phyloP scores from a whole-genome alignment of 257 asterid species.

The Euphrasia confusa region DNA sequence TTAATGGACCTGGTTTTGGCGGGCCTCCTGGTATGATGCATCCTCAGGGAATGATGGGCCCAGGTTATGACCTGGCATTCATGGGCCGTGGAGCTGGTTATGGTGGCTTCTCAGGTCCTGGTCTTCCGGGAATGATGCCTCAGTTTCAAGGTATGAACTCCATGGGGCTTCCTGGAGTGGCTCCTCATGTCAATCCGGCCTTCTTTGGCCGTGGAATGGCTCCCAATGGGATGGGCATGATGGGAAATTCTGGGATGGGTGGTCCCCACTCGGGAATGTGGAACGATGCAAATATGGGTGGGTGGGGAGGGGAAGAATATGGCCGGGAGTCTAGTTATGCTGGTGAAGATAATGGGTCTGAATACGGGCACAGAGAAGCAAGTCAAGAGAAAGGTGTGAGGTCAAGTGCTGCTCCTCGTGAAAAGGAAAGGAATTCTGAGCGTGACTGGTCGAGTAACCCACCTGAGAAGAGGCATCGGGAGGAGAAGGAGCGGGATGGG shows the following conservation, averaged over 20 bases:
- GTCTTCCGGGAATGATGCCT: slow-evolving; percentile 67
- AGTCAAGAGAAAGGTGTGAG: slow-evolving; percentile 70
- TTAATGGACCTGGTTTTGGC: slow-evolving; percentile 65
- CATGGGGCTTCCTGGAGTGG: slow-evolving; percentile 95
- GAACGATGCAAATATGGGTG: slow-evolving; percentile 72
- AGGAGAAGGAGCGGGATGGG: slow-evolving; percentile 47
- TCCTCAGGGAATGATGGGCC: slow-evolving; percentile 93
- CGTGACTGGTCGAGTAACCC: slow-evolving; percentile 78
- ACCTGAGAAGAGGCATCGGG: slow-evolving; percentile 70
- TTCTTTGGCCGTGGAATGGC: slow-evolving; percentile 92
- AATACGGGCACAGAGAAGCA: slow-evolving; percentile 74
- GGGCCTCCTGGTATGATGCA: slow-evolving; percentile 71
- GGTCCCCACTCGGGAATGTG: slow-evolving; percentile 90
- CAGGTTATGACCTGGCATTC: slow-evolving; percentile 85
- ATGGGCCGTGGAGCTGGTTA: slow-evolving; percentile 90
- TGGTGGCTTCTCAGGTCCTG: slow-evolving; percentile 79
- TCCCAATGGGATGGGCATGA: slow-evolving; percentile 87
- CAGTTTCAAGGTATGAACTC: slow-evolving; percentile 69
- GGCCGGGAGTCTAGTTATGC: slow-evolving; percentile 88
- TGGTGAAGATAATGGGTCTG: slow-evolving; percentile 84
- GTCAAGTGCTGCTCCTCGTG: slow-evolving; percentile 51
- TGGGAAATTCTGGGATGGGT: slow-evolving; percentile 69
- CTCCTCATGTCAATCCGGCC: slow-evolving; percentile 96
- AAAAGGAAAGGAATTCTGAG: slow-evolving; percentile 71
- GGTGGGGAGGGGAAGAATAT: slow-evolving; percentile 87